phyloP scores from a whole-genome alignment of 2,329 filamentous ascomycete species.

The Botrytis fabae region DNA sequence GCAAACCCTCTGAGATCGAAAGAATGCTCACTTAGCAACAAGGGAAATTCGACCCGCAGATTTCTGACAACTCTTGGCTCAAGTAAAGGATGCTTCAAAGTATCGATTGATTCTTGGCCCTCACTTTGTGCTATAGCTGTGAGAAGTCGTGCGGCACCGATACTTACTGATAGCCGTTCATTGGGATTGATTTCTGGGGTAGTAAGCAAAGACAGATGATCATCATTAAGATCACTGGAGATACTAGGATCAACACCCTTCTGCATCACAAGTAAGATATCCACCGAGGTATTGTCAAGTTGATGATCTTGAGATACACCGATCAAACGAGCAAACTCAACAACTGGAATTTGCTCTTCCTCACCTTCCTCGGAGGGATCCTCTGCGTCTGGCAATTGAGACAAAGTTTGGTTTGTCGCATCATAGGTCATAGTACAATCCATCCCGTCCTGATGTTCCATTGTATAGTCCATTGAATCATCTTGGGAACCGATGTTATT shows the following conservation, averaged over 20 bases:
- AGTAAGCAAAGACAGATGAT: conserved; percentile 31
- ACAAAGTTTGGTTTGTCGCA: neutral
- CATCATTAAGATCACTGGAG: conserved; percentile 4
- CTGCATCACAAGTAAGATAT: conserved; percentile 29
- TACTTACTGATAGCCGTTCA: conserved; percentile 34
- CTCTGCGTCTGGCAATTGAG: conserved; percentile 2
- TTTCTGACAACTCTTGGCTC: conserved; percentile 17
- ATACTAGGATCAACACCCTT: neutral
- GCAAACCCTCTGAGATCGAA: conserved; percentile 35
- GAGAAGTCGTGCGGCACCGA: conserved; percentile 33
- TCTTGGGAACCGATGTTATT: neutral
- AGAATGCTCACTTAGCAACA: conserved; percentile 37
- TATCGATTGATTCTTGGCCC: conserved; percentile 24
- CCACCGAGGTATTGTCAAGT: conserved; percentile 24
- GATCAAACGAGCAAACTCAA: conserved; percentile 38
- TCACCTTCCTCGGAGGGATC: conserved; percentile 14
- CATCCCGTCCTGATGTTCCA: neutral
- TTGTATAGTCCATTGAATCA: neutral
- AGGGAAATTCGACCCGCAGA: conserved; percentile 35
- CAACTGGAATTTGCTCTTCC: conserved; percentile 30
- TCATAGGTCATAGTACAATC: conserved; percentile 3
- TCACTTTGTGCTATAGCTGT: conserved; percentile 27
- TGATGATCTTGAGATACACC: conserved; percentile 35
- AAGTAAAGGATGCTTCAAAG: conserved; percentile 23
- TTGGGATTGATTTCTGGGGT: conserved; percentile 28